phyloP scores from a whole-genome alignment of 2,329 filamentous ascomycete genomes.

The Penicillium sclerotigenum region DNA sequence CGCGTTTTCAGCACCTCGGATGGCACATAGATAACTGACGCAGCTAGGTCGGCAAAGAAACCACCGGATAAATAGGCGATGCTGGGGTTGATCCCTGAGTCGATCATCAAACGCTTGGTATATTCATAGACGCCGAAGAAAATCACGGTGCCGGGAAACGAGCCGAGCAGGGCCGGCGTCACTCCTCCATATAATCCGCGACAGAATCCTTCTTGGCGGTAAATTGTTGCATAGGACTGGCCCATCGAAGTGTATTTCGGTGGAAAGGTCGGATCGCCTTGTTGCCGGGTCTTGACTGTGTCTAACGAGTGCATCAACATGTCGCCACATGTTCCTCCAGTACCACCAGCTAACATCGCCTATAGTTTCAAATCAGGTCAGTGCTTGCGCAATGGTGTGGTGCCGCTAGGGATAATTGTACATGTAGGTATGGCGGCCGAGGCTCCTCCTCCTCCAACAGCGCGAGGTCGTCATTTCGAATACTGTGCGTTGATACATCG shows the following conservation, averaged over 20 bases:
- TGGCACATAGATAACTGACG: constrained; percentile 90
- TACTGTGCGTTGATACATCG: constrained; percentile 13
- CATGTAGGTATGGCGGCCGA: constrained; percentile 63
- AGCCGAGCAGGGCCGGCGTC: constrained; percentile 82
- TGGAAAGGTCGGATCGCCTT: constrained; percentile 89
- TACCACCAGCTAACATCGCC: constrained; percentile 92
- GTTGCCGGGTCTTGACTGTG: constrained; percentile 96
- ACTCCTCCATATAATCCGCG: constrained; percentile 92
- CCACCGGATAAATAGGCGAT: constrained; percentile 82
- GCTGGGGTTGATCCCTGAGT: constrained; percentile 75
- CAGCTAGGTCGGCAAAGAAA: constrained; percentile 88
- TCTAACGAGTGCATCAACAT: constrained; percentile 99
- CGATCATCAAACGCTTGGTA: constrained; percentile 86
- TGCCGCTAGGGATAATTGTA: constrained; percentile 40
- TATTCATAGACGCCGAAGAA: constrained; percentile 98
- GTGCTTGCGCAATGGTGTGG: not conserved
- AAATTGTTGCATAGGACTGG: constrained; percentile 88
- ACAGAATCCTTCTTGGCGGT: constrained; percentile 82
- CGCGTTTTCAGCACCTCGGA: constrained; percentile 98
- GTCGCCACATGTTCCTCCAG: constrained; percentile 90
- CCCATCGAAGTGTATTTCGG: constrained; percentile 89
- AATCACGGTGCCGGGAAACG: constrained; percentile 86
- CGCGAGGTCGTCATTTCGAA: constrained; percentile 38
- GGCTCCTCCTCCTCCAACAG: constrained; percentile 52
- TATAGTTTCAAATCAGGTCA: constrained; percentile 38